phyloP scores from a whole-genome alignment of 2,329 filamentous ascomycete genomes.

The Fusarium luffae region DNA sequence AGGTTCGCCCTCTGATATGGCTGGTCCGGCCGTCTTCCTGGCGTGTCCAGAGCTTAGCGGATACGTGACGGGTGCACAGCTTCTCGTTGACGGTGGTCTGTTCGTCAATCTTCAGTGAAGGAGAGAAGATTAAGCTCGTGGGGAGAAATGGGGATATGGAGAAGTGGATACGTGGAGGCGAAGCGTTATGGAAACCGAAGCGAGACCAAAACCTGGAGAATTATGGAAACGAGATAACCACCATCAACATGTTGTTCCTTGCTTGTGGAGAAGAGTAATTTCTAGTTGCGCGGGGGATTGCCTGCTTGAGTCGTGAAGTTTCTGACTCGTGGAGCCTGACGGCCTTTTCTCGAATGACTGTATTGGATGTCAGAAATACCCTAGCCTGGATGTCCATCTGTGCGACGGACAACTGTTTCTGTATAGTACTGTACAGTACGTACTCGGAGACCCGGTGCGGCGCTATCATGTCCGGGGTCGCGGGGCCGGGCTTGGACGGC shows the following conservation, averaged over 20 bases:
- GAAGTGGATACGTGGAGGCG: constrained; percentile 25
- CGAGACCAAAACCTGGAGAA: constrained; percentile 18
- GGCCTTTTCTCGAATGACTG: constrained; percentile 14
- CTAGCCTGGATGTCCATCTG: not conserved
- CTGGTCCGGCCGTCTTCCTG: constrained; percentile 86
- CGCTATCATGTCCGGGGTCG: constrained; percentile 15
- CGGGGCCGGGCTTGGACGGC: constrained; percentile 34
- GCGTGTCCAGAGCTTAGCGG: constrained; percentile 81
- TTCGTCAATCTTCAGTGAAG: constrained; percentile 87
- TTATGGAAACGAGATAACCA: constrained; percentile 3
- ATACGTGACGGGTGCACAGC: constrained; percentile 84
- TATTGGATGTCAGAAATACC: constrained; percentile 10
- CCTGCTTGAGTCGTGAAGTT: constrained; percentile 12
- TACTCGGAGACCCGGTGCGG: constrained; percentile 27
- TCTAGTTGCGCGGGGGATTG: not conserved
- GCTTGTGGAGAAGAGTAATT: constrained; percentile 24
- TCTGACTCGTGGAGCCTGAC: constrained; percentile 30
- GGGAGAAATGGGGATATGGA: constrained; percentile 29
- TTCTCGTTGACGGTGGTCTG: constrained; percentile 87
- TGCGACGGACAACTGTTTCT: constrained; percentile 1
- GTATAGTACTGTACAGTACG: not conserved
- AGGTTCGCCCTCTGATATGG: constrained; percentile 79
- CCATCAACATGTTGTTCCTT: not conserved
- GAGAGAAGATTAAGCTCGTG: constrained; percentile 34
- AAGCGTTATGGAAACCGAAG: constrained; percentile 5